A percentile compares a stretch with the other conserved stretches of the same genome.
Evolutionary conservation across 345 rosid species (phyloP).

Genomic region (Ceriops zippeliana): DNA sequence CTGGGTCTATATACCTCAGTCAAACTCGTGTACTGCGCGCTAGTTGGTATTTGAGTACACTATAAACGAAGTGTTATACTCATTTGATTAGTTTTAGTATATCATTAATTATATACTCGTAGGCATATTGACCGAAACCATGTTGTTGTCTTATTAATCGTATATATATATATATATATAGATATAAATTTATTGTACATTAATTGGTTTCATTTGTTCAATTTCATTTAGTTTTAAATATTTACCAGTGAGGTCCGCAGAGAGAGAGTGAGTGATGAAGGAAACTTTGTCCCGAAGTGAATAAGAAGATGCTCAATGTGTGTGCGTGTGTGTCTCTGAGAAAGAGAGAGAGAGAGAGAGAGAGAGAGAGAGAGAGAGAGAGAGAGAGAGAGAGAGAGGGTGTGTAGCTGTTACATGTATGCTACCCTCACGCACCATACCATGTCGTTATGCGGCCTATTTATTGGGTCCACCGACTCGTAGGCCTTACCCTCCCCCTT

Average conservation of each 20-base stretch:
- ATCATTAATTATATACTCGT: no score
- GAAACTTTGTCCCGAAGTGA: slow-evolving; percentile 1
- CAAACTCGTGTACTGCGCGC: no score
- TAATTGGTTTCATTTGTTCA: background rate
- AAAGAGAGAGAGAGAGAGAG: no score
- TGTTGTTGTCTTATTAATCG: background rate
- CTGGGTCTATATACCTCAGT: background rate
- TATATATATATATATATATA: no score
- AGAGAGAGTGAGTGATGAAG: slow-evolving; percentile 13
- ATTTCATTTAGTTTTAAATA: background rate
- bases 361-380: slow-evolving; percentile 33
- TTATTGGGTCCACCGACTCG: slow-evolving; percentile 86
- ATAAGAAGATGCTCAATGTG: background rate
- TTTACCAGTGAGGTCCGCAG: slow-evolving; percentile 8
- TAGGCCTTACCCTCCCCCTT: slow-evolving; percentile 35
- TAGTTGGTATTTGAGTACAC: no score
- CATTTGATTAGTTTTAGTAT: no score
- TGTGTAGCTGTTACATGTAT: slow-evolving; percentile 39
- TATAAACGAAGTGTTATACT: no score
- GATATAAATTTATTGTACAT: no score
- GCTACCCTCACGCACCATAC: slow-evolving; percentile 60
- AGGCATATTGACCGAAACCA: no score
- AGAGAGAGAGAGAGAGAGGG: background rate
- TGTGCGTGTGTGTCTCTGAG: background rate
- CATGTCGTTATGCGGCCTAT: slow-evolving; percentile 52